Evolutionary conservation across 2,329 filamentous ascomycete species (phyloP).

Genomic region (Aspergillus puulaauensis): DNA sequence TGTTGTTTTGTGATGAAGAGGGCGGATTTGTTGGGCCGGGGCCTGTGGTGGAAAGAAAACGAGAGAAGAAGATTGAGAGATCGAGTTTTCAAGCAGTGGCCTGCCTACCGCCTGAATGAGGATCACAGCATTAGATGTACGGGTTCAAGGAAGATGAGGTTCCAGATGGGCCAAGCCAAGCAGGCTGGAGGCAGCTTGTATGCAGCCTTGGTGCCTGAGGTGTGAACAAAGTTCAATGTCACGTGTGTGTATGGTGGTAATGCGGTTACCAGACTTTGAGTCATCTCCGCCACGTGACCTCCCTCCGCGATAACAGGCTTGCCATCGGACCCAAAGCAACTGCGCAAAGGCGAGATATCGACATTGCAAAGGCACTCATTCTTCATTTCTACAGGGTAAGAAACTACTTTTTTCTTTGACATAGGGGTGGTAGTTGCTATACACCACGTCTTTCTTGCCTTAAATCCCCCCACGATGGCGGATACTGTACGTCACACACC

Average conservation of each 20-base stretch:
- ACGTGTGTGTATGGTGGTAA: conserved; percentile 10
- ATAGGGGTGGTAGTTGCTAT: not conserved
- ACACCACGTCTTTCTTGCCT: not conserved
- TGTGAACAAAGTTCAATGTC: not conserved
- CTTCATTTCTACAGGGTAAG: conserved; percentile 7
- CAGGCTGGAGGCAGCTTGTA: not conserved
- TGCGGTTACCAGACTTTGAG: conserved; percentile 15
- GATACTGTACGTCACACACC: conserved; percentile 44
- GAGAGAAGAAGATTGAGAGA: conserved; percentile 9
- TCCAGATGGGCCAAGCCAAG: not conserved
- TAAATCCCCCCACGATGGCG: conserved; percentile 32
- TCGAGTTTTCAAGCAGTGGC: conserved; percentile 32
- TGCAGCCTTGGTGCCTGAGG: conserved; percentile 5
- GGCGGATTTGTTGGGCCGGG: not conserved
- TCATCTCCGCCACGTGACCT: conserved; percentile 18
- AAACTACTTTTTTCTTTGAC: conserved; percentile 2
- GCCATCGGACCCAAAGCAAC: conserved; percentile 18
- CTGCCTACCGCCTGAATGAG: conserved; percentile 33
- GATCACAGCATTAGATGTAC: conserved; percentile 22
- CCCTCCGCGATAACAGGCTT: conserved; percentile 21
- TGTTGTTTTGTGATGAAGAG: not conserved
- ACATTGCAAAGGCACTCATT: not conserved
- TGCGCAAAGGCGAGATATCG: conserved; percentile 4
- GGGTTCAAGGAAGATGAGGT: not conserved
- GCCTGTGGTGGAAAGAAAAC: not conserved